Conservation (phyloP, 2,329 filamentous ascomycete species). For the Fusarium pininemorale region DNA sequence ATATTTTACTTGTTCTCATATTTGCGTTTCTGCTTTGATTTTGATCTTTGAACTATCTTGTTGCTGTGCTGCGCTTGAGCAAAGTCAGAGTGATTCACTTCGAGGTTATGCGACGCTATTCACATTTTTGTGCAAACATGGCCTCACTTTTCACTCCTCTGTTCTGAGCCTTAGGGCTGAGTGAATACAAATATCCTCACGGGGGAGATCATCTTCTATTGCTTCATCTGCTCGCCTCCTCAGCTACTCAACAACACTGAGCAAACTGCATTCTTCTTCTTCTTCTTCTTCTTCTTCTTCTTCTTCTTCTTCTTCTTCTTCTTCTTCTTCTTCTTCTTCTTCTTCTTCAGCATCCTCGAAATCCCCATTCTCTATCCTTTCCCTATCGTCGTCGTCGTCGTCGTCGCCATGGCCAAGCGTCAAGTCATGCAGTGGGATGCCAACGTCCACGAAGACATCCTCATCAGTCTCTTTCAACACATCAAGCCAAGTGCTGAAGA, state of each 20-base stretch:
- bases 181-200: neutral
- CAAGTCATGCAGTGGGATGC: constrained; percentile 53
- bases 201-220: neutral
- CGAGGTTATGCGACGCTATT: neutral
- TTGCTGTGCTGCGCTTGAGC: neutral
- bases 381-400: neutral
- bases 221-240: neutral
- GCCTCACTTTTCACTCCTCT: neutral
- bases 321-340: neutral
- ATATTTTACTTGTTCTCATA: neutral
- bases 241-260: neutral
- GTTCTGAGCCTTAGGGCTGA: neutral
- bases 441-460: constrained; percentile 55
- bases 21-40: neutral
- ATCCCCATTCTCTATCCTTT: neutral
- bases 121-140: neutral
- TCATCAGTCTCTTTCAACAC: constrained; percentile 52
- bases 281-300: neutral
- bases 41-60: neutral
- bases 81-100: neutral
- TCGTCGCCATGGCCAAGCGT: constrained; percentile 41
- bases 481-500: constrained; percentile 46
- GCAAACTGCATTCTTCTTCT: neutral
- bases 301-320: neutral
- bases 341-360: neutral